Base-by-base conservation (phyloP, 2,329 filamentous ascomycete genomes). In the Colletotrichum sp. region DNA sequence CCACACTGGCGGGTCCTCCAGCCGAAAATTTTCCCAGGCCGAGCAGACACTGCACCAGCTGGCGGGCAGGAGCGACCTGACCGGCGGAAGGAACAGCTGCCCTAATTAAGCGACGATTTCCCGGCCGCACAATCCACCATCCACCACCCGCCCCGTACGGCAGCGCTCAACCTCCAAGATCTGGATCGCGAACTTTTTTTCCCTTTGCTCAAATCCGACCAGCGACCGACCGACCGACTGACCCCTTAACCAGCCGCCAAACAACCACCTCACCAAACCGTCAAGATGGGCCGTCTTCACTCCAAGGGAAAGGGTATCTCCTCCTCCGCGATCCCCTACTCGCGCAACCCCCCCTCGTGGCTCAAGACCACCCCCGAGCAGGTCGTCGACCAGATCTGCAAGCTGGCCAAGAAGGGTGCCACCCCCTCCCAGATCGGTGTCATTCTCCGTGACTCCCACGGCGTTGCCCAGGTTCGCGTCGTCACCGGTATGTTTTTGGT, bases 291-390 rank as follows among this genome's bases (percentile, higher is more conserved):
- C 94, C 94, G 96, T 92, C 94, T 99, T 94, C 98, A 99, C 94
- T 95, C 92, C 93, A 98, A 98, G 86, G 96, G 97, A 91, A 99
- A 99, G 95, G 98, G 97, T 89, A 99, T 99, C 90, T 96, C 95
- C 82, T 90, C 95, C 90, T 98, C 95, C 79, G 95, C 97, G 85
- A 90, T 99, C 89, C 97, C 98, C 86, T 99, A 99, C 94, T 98
- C 95, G 82, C 96, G 97, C 90, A 93, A 92, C 83, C 88, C 96
- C 80, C 96, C 97, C 78, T 92, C 96, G 82, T 99, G 97, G 97
- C 92, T 99, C 89, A 99, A 99, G 95, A 98, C 95, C 90, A 98
- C 96, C 83, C 96, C 97, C 86, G 96, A 98, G 85, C 95, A 98
- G 91, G 96, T 99, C 88, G 95, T 98, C 84, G 97, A 99, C 87